Conservation (phyloP, 768 basidiomycete species). For the Lactarius deliciosus region DNA sequence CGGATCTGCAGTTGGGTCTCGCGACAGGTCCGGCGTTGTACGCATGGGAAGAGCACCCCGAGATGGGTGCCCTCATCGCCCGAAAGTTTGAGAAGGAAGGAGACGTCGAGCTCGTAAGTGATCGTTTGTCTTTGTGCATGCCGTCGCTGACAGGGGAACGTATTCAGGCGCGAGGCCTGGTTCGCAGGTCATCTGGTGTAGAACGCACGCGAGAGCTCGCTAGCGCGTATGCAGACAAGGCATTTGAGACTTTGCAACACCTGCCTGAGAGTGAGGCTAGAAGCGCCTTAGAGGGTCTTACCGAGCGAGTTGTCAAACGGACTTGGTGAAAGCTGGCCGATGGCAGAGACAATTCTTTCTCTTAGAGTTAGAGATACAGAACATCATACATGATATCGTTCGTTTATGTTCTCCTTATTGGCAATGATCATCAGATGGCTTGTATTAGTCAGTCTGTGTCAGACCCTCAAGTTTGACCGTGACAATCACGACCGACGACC, state of each 20-base stretch:
- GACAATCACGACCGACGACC: conserved; percentile 18
- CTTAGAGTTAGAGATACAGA: background rate
- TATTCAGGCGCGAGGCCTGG: conserved; percentile 62
- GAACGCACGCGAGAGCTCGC: conserved; percentile 80
- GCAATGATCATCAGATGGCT: background rate
- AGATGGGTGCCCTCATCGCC: conserved; percentile 71
- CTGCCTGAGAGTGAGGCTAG: conserved; percentile 84
- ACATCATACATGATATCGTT: background rate
- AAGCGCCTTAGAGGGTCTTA: conserved; percentile 69
- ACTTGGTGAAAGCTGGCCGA: conserved; percentile 43
- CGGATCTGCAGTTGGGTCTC: conserved; percentile 58
- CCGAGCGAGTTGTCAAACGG: conserved; percentile 64
- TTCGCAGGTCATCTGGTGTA: conserved; percentile 69
- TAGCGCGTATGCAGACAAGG: conserved; percentile 68
- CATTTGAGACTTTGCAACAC: conserved; percentile 61
- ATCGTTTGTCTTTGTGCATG: background rate
- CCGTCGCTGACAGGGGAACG: conserved; percentile 1
- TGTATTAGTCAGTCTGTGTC: conserved; percentile 14
- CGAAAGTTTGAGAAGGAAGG: conserved; percentile 75
- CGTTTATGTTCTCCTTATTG: background rate
- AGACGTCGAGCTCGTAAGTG: conserved; percentile 74
- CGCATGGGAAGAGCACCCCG: conserved; percentile 81
- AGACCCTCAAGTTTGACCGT: background rate
- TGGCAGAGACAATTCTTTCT: background rate
- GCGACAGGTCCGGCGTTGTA: conserved; percentile 86